Evolutionary conservation across 495 filamentous ascomycete genomes (phyloP).

Genomic region (Poronia punctata): DNA sequence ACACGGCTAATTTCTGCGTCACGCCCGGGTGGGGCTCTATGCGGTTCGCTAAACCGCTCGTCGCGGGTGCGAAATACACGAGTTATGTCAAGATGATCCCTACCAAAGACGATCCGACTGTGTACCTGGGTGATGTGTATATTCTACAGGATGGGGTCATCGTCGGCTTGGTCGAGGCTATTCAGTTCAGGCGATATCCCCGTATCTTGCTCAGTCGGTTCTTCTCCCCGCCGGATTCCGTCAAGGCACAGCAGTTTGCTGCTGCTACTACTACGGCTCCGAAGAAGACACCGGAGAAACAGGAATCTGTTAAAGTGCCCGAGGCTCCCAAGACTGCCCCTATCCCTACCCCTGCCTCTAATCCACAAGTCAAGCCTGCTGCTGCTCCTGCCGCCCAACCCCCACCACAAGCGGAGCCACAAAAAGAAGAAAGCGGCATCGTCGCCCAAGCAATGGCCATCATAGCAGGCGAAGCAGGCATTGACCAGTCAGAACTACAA

Average conservation of each 20-base stretch:
- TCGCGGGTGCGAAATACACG: conserved; percentile 26
- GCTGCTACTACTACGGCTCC: no score
- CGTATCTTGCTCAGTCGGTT: conserved; percentile 28
- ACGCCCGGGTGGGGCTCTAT: conserved; percentile 30
- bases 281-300: no score
- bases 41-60: conserved; percentile 24
- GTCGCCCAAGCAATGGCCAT: no score
- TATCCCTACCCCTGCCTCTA: no score
- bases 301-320: no score
- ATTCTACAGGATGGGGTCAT: conserved; percentile 36
- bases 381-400: no score
- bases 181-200: conserved; percentile 30
- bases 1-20: conserved; percentile 25
- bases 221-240: conserved; percentile 24
- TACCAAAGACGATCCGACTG: conserved; percentile 14
- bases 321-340: no score
- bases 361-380: no score
- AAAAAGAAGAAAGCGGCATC: no score
- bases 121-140: conserved; percentile 37
- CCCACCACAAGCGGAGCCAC: no score
- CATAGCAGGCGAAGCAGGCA: no score
- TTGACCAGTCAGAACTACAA: no score
- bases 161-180: conserved; percentile 26
- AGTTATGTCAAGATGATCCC: conserved; percentile 38
- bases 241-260: background rate